Percentiles rank a stretch among this genome's conserved stretches.
Conservation (phyloP, 2,329 filamentous ascomycete genomes). For the Ploettnerulaceae sp. region DNA sequence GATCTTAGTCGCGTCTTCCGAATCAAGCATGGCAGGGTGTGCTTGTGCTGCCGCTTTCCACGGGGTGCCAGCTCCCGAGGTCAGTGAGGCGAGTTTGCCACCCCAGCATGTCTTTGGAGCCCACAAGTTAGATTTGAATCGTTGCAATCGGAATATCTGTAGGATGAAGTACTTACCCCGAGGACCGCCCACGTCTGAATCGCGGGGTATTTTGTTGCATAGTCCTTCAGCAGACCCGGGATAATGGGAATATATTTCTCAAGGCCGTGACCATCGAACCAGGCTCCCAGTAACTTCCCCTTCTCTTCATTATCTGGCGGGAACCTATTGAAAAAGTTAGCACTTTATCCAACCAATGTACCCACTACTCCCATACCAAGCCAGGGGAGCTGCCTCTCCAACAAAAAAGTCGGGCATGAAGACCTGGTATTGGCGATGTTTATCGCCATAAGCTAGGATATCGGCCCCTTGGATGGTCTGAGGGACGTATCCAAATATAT, state of each 20-base stretch:
- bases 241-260: no score
- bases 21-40: slow-evolving; percentile 59
- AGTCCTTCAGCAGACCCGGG: no score
- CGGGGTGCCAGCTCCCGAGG: slow-evolving; percentile 47
- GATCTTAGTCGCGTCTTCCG: slow-evolving; percentile 53
- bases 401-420: slow-evolving; percentile 91
- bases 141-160: slow-evolving; percentile 7
- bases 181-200: no score
- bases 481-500: slow-evolving; percentile 64
- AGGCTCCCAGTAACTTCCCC: no score
- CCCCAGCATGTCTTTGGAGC: slow-evolving; percentile 67
- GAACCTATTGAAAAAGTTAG: slow-evolving; percentile 20
- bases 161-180: slow-evolving; percentile 11
- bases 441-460: slow-evolving; percentile 49
- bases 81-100: slow-evolving; percentile 58
- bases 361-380: slow-evolving; percentile 17
- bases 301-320: slow-evolving; percentile 9
- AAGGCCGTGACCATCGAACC: no score
- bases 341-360: slow-evolving; percentile 22
- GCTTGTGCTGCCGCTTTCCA: slow-evolving; percentile 49
- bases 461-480: slow-evolving; percentile 67
- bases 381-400: slow-evolving; percentile 39
- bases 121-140: slow-evolving; percentile 12
- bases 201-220: no score
- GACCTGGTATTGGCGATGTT: slow-evolving; percentile 63